Base-by-base conservation (phyloP, 2,329 filamentous ascomycete genomes). In the Davidsoniella neocaledoniae region DNA sequence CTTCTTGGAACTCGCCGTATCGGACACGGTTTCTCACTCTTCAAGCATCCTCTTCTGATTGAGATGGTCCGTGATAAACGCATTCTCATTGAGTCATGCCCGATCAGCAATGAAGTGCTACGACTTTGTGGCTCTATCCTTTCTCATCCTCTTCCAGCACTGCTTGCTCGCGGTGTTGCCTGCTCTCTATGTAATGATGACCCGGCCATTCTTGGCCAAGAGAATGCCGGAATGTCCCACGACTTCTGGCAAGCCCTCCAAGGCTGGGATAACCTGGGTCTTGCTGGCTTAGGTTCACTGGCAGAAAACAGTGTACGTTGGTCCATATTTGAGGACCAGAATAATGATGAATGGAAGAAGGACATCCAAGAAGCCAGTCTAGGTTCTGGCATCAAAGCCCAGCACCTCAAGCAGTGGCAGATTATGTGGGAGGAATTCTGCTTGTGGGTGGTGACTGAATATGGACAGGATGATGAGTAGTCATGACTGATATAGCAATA, bases 211-310 rank as follows among this genome's bases (percentile, higher is more conserved):
- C 71, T 94, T 5, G 88, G 88, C 7, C 85, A 94, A 58, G 84
- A 84, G 51, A 77, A 74, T 5, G 82, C 79, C 23, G 86, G 86
- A 37, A 80, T 91, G 73, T 90, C 83, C 1, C 85, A 94, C 63
- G 87, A 95, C 65, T 94, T 94, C 64, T 95, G 86, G 86, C 86
- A 94, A 64, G 83, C 84, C 1, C 68, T 95, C 17, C 87, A 94
- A 64, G 88, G 85, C 0, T 91, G 88, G 77, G 82, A 94, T 53
- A 94, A 93, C 59, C 74, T 95, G 12, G 91, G 88, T 0, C 71
- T 96, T 2, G 86, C 85, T 9, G 90, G 88, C 0, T 66, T 96
- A 48, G 90, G 83, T 0, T 83, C 81, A 51, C 71, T 98, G 57
- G 90, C 87, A 0, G 87, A 96, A 70, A 96, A 94, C 60, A 93